phyloP scores from a whole-genome alignment of 1,284 basidiomycete genomes.

The Lentinus polychrous region DNA sequence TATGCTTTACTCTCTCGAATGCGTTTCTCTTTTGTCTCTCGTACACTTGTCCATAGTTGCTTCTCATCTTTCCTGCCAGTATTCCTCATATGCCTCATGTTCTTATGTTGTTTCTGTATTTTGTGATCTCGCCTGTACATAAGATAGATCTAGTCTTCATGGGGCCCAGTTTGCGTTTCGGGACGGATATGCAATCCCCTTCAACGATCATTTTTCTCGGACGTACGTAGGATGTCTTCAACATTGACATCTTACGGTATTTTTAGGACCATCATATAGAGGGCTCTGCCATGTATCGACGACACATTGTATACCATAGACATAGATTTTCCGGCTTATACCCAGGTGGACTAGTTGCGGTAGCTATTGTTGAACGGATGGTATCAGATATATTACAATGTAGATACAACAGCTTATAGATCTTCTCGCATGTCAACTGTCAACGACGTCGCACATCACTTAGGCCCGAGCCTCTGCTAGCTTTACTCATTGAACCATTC shows the following conservation, averaged over 20 bases:
- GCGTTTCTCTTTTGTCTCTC: too few species aligned
- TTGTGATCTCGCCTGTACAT: slow-evolving; percentile 6
- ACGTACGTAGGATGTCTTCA: background rate
- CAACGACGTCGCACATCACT: too few species aligned
- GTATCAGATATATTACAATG: background rate
- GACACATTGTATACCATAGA: too few species aligned
- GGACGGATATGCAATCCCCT: slow-evolving; percentile 3
- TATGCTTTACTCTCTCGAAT: too few species aligned
- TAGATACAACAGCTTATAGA: background rate
- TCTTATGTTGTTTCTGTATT: slow-evolving; percentile 10
- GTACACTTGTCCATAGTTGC: background rate
- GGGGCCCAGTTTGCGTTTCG: slow-evolving; percentile 4
- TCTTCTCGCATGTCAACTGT: background rate
- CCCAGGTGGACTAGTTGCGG: too few species aligned
- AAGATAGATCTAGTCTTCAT: slow-evolving; percentile 5
- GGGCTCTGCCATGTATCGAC: background rate
- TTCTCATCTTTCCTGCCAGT: slow-evolving; percentile 1
- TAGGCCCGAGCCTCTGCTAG: too few species aligned
- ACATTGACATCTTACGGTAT: background rate
- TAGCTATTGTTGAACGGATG: background rate
- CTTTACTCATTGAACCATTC: slow-evolving; percentile 70
- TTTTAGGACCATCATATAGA: background rate
- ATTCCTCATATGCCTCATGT: slow-evolving; percentile 1
- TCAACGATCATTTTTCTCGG: background rate
- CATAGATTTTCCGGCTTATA: too few species aligned